Conservation (phyloP, 108 stramenopile species). For the Cyclostephanos tholiformis region DNA sequence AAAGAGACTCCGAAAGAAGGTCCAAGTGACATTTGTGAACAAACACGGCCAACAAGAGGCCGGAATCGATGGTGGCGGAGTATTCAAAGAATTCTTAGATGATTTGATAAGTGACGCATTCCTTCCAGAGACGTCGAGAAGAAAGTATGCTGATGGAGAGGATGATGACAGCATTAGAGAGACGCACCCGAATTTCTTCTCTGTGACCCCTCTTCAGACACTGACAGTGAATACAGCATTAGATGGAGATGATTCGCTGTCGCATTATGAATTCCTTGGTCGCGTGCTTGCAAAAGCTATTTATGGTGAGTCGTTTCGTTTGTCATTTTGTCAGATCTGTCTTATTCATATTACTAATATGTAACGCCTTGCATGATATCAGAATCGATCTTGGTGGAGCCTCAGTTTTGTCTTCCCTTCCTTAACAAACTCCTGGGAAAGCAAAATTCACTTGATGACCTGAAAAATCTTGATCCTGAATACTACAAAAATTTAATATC, state of each 20-base stretch:
- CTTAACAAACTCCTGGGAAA: constrained; percentile 88
- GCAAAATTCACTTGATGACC: constrained; percentile 91
- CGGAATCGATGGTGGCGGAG: constrained; percentile 99
- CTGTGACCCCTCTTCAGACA: constrained; percentile 72
- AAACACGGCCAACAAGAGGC: constrained; percentile 92
- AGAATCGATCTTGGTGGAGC: constrained; percentile 87
- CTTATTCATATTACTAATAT: constrained; percentile 48
- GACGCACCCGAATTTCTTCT: constrained; percentile 61
- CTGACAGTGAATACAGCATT: constrained; percentile 66
- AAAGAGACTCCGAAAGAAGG: constrained; percentile 69
- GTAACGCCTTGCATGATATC: neutral
- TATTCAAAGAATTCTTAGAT: constrained; percentile 95
- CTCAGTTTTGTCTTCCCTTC: constrained; percentile 89
- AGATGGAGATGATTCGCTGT: constrained; percentile 27
- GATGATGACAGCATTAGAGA: neutral
- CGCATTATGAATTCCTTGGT: constrained; percentile 93
- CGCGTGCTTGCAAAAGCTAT: constrained; percentile 96
- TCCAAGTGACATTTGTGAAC: constrained; percentile 94
- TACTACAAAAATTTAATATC: constrained; percentile 86
- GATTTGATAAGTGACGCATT: constrained; percentile 88
- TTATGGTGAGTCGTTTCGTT: constrained; percentile 69
- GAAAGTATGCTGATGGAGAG: constrained; percentile 27
- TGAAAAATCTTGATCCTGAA: constrained; percentile 92
- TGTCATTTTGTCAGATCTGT: constrained; percentile 45
- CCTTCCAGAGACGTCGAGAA: constrained; percentile 26